phyloP scores from a whole-genome alignment of 192 early-diverging fungal genomes.

The Coemansia sp. region DNA sequence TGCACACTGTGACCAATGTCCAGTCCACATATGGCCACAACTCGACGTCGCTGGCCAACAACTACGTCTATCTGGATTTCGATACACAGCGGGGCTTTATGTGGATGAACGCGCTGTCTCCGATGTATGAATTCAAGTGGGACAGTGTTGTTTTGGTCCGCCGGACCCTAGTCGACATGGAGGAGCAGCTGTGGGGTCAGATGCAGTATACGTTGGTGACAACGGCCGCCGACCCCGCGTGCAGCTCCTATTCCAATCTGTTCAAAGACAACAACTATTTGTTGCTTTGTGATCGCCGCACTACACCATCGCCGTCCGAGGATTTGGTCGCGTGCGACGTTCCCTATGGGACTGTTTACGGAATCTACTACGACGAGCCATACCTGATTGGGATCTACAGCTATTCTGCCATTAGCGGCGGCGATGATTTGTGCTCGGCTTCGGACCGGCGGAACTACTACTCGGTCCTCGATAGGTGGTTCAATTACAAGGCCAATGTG shows the following conservation, averaged over 20 bases:
- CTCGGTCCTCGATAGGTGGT: not conserved
- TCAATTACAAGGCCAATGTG: not conserved
- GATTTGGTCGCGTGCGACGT: not conserved
- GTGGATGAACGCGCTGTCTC: not conserved
- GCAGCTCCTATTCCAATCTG: not conserved
- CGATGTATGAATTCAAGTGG: not conserved
- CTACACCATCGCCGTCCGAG: not conserved
- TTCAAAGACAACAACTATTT: not conserved
- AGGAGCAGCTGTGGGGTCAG: not conserved
- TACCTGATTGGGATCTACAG: not conserved
- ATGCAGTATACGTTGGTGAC: no score
- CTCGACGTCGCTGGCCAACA: conserved; percentile 1
- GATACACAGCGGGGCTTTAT: not conserved
- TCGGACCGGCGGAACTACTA: not conserved
- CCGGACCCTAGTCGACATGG: not conserved
- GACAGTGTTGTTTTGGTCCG: not conserved
- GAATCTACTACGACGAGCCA: not conserved
- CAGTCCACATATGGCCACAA: conserved; percentile 7
- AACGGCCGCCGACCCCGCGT: no score
- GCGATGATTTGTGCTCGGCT: not conserved
- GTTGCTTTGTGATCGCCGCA: not conserved
- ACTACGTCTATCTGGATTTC: conserved; percentile 2
- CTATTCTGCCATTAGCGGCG: not conserved
- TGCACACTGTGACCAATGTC: not conserved
- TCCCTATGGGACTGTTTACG: not conserved